phyloP scores from a whole-genome alignment of 2,329 filamentous ascomycete genomes.

The Phialophora verrucosa region DNA sequence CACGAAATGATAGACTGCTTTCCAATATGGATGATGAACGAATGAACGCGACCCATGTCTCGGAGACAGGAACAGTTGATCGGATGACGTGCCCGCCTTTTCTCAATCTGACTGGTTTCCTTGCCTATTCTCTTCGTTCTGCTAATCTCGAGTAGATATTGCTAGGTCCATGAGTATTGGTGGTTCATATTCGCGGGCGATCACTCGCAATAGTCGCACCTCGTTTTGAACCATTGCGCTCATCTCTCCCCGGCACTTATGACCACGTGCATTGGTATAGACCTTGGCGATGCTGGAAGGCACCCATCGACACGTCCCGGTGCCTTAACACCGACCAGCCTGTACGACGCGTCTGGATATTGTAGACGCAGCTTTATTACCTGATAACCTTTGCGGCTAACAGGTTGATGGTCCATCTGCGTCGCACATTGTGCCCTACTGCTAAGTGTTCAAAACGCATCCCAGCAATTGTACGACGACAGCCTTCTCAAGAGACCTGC shows the following conservation, averaged over 20 bases:
- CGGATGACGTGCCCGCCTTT: background rate
- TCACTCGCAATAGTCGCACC: background rate
- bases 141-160: background rate
- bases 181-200: background rate
- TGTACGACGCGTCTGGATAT: background rate
- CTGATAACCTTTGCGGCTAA: background rate
- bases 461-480: background rate
- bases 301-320: background rate
- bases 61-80: background rate
- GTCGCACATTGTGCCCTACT: background rate
- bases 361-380: background rate
- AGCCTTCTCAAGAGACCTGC: background rate
- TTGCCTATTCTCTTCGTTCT: background rate
- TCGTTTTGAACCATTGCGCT: no score
- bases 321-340: background rate
- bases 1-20: background rate
- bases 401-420: background rate
- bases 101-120: background rate
- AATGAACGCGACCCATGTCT: background rate
- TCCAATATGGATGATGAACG: background rate
- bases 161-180: background rate
- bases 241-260: no score
- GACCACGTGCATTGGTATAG: background rate
- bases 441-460: background rate
- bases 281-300: background rate